Evolutionary conservation across 495 filamentous ascomycete species (phyloP).

Genomic region (Hypoxylon fragiforme): DNA sequence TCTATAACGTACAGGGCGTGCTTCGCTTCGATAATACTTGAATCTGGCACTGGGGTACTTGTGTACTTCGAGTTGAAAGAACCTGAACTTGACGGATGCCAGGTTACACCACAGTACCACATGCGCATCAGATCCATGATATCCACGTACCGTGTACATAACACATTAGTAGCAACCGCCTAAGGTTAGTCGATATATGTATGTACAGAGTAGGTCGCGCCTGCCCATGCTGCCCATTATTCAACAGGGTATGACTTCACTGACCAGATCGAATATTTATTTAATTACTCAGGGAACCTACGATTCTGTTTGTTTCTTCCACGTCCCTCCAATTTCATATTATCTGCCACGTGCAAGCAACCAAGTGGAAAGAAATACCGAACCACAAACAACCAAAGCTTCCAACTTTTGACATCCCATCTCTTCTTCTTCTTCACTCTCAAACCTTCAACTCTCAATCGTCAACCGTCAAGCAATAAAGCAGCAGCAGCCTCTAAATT

Average conservation of each 20-base stretch:
- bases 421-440: constrained; percentile 1
- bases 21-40: no score
- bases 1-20: no score
- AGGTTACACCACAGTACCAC: no score
- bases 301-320: constrained; percentile 8
- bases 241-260: constrained; percentile 12
- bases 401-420: neutral
- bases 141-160: no score
- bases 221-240: neutral
- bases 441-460: neutral
- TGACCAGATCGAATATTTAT: constrained; percentile 9
- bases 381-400: neutral
- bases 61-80: no score
- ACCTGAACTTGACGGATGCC: no score
- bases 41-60: no score
- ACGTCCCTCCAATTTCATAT: neutral
- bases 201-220: neutral
- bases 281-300: constrained; percentile 15
- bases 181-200: no score
- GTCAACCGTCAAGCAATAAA: neutral
- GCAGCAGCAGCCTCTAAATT: no score
- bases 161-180: no score
- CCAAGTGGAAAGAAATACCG: constrained; percentile 2
- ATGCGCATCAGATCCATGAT: no score
- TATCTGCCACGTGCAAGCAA: constrained; percentile 13